Percentiles rank a stretch among this genome's conserved stretches.
phyloP scores from a whole-genome alignment of 257 asterid genomes.

The Solanum ossicruentum region DNA sequence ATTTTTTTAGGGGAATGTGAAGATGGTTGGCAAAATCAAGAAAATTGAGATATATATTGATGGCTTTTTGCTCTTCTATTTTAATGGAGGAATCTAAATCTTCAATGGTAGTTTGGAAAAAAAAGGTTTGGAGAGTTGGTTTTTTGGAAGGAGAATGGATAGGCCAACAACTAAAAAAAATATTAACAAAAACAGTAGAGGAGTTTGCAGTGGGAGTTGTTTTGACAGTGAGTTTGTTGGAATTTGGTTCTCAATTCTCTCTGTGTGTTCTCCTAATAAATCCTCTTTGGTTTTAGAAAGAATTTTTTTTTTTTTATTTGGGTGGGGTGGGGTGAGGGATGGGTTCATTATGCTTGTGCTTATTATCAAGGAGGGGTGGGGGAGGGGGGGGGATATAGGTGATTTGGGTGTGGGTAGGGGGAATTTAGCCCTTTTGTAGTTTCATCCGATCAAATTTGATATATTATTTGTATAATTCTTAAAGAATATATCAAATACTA shows the following conservation, averaged over 20 bases:
- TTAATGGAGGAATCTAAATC: background rate
- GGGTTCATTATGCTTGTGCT: background rate
- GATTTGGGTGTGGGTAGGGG: background rate
- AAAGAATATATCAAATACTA: no score
- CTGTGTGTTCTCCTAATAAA: conserved; percentile 5
- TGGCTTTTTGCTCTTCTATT: background rate
- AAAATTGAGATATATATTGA: background rate
- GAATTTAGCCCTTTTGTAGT: no score
- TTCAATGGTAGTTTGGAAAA: background rate
- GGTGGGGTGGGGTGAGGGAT: no score
- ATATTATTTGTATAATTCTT: no score
- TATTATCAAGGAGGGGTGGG: background rate
- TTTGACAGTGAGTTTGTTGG: conserved; percentile 11
- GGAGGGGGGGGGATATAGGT: background rate
- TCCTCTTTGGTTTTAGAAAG: background rate
- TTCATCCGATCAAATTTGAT: no score
- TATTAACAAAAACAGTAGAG: conserved; percentile 7
- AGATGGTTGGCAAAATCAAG: background rate
- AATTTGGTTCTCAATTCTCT: background rate
- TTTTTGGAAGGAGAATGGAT: conserved; percentile 31
- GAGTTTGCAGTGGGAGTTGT: conserved; percentile 18
- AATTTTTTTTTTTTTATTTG: background rate
- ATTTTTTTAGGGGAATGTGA: background rate
- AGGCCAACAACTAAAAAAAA: conserved; percentile 34
- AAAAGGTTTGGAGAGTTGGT: conserved; percentile 14